These are phyloP conservation scores for Eucalyptus albens DNA, from an alignment of 345 rosid genomes.

Conservation along the genomic window DNA sequence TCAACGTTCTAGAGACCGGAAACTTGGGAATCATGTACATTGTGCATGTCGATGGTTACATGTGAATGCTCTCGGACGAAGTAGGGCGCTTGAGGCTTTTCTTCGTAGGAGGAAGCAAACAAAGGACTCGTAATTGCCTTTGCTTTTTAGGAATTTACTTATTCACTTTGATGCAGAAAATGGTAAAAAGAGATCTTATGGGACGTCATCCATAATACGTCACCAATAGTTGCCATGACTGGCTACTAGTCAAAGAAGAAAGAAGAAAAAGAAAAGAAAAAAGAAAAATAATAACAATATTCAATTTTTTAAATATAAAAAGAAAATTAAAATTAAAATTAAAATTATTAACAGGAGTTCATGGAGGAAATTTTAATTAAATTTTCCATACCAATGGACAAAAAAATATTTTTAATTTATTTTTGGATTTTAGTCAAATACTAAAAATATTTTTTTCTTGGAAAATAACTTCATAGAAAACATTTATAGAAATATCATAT, in stretches of 20 bases:
- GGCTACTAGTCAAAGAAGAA: not conserved
- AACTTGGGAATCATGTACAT: not conserved
- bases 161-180: not conserved
- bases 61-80: not conserved
- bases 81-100: not conserved
- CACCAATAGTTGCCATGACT: accelerated
- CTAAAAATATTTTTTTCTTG: no score
- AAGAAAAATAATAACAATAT: not conserved
- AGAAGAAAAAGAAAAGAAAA: no score
- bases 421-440: no score
- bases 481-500: not conserved
- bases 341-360: not conserved
- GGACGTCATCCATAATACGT: not conserved
- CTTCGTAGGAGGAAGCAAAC: not conserved
- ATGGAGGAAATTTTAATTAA: not conserved
- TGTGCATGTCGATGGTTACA: not conserved
- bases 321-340: no score
- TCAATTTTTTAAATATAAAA: no score
- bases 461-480: not conserved
- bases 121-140: not conserved
- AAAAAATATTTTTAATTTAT: no score
- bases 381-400: not conserved
- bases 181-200: not conserved
- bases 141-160: not conserved
- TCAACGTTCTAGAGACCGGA: not conserved